phyloP scores from a whole-genome alignment of 106 monocot genomes.

The Ottelia alismoides region DNA sequence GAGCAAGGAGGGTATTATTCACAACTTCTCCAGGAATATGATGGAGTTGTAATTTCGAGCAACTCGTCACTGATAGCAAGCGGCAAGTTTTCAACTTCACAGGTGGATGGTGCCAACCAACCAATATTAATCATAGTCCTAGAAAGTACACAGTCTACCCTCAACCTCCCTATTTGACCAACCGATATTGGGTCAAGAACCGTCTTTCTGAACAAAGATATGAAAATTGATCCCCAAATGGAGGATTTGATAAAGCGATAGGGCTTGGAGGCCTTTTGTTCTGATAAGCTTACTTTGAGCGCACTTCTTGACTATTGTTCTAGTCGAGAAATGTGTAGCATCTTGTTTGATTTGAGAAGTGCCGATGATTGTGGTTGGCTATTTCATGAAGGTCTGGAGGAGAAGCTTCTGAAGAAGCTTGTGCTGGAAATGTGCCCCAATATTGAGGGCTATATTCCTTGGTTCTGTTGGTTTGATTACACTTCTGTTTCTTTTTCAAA shows the following conservation, averaged over 20 bases:
- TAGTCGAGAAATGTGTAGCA: conserved; percentile 42
- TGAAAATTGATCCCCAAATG: conserved; percentile 23
- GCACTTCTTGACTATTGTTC: conserved; percentile 51
- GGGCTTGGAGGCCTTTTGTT: conserved; percentile 31
- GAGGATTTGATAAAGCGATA: conserved; percentile 12
- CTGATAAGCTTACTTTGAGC: conserved; percentile 32
- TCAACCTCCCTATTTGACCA: conserved; percentile 23
- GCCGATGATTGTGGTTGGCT: conserved; percentile 16
- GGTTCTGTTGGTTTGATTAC: too few relatives aligned
- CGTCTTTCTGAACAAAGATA: conserved; percentile 35
- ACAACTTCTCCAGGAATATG: conserved; percentile 60
- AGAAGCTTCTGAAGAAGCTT: conserved; percentile 61
- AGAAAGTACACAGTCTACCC: conserved; percentile 8
- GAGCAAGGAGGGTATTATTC: conserved; percentile 80
- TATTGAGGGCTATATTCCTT: conserved; percentile 56
- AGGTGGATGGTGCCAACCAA: conserved; percentile 58
- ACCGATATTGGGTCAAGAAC: conserved; percentile 16
- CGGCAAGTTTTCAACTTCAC: conserved; percentile 34
- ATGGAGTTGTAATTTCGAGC: conserved; percentile 54
- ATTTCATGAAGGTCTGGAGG: conserved; percentile 27
- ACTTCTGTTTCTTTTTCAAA: too few relatives aligned
- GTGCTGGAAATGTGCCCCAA: conserved; percentile 41
- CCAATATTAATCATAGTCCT: conserved; percentile 53
- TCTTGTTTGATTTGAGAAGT: conserved; percentile 51
- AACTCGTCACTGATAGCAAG: conserved; percentile 22